Base-by-base conservation (phyloP, 2,329 filamentous ascomycete species). In the Xylariaceae sp. region DNA sequence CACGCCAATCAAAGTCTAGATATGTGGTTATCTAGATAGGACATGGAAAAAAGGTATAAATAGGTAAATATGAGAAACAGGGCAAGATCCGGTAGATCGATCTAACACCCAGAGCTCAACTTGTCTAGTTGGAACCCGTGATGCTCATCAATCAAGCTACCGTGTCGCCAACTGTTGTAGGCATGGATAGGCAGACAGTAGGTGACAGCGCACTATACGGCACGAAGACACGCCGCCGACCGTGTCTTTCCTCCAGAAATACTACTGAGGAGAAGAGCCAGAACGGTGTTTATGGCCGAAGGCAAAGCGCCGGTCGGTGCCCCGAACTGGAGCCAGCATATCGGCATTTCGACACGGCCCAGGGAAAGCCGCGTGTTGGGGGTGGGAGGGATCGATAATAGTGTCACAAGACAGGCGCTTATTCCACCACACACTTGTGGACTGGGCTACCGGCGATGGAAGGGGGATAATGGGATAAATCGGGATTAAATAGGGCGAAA, bases 361-460 rank as follows among this genome's bases (percentile, higher is more conserved):
- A 59, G 56, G 61, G 54, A 61, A 58, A 64, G 58, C 17, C 56
- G 61, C 61, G 61, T 18, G 59, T 60, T 57, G 55, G 53, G 37
- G 61, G 56, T 63, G 63, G 63, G 58, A 62, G 58, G 57, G 53
- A 59, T 58, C 50, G 61, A 62, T 58, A 62, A 63, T 59, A 65
- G 66, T 65, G 65, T 65, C 67, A 68, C 66, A 66, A 68, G 67
- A 64, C 58, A 60, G 65, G 62, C 64, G 58, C 64, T 65, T 62
- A 64, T 64, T 62, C 57, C 66, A 63, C 61, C 66, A 67, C 66
- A 67, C 63, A 63, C 64, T 65, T 67, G 60, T 65, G 63, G 58
- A 53, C 56, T 49, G 57, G 56, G 23, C 57, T 51, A 45, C 49
- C 53, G 49, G 45, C 56, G 23, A 30, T 48, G 52, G 53, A 56